Base-by-base conservation (phyloP, 768 basidiomycete species). In the Mycena alexandri region DNA sequence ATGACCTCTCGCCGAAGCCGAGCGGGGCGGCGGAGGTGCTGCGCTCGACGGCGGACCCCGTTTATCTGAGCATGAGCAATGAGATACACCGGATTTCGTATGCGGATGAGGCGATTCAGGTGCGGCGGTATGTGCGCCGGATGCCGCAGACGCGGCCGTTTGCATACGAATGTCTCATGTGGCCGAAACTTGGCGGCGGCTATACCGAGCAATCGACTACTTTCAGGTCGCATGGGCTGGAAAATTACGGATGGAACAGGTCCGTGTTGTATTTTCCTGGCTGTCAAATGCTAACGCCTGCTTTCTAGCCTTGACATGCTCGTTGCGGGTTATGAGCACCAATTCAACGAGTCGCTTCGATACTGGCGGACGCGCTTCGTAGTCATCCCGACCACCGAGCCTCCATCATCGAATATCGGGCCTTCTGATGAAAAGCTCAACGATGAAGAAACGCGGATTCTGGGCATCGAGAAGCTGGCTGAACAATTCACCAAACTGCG, bases 311-410 rank as follows among this genome's bases (percentile, higher is more conserved):
- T 95, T 63, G 94, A 95, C 75, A 93, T 95, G 93, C 77, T 95
- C 4, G 89, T 93, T 5, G 90, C 91, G 38, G 92, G 93, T 1
- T 93, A 95, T 72, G 92, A 95, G 73, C 88, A 90, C 67, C 85
- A 91, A 56, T 90, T 93, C 75, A 89, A 88, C 73, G 93, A 95
- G 66, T 90, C 92, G 2, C 82, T 96, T 36, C 89, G 93, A 51
- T 97, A 97, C 73, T 98, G 97, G 94, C 87, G 96, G 14, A 98
- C 96, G 0, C 86, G 96, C 22, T 98, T 98, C 76, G 85, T 99
- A 25, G 89, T 99, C 21, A 93, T 99, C 33, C 97, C 97, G 0
- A 91, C 94, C 0, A 83, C 87, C 16, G 92, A 94, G 42, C 85
- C 89, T 65, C 94, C 87, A 5, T 79, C 83, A 38, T 75, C 84